phyloP scores from a whole-genome alignment of 768 basidiomycete genomes.

The Erythrobasidium yunnanense region DNA sequence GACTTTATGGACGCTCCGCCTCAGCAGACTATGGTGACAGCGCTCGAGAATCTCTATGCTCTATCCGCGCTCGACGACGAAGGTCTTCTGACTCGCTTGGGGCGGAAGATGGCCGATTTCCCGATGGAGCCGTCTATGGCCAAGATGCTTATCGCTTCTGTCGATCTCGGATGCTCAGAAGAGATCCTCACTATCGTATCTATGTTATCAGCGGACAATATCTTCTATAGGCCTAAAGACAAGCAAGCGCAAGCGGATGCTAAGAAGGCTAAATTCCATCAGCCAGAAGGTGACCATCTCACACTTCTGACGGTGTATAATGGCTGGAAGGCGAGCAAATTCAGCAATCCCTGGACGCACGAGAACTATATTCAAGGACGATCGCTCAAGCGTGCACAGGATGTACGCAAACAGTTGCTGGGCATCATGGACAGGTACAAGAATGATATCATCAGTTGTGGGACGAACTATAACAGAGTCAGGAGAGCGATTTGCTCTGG shows the following conservation, averaged over 20 bases:
- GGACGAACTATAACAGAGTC: conserved; percentile 75
- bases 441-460: conserved; percentile 87
- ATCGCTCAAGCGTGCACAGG: conserved; percentile 92
- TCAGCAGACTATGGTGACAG: conserved; percentile 90
- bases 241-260: conserved; percentile 98
- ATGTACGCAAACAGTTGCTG: conserved; percentile 90
- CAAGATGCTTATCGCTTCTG: conserved; percentile 96
- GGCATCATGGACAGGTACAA: conserved; percentile 99
- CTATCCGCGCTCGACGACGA: conserved; percentile 94
- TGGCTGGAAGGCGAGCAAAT: conserved; percentile 92
- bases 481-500: conserved; percentile 94
- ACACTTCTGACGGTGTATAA: conserved; percentile 91
- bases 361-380: conserved; percentile 98
- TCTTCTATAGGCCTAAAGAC: conserved; percentile 98
- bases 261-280: conserved; percentile 99
- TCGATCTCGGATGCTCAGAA: conserved; percentile 93
- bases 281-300: conserved; percentile 92
- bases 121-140: conserved; percentile 93
- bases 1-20: conserved; percentile 99
- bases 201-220: conserved; percentile 82
- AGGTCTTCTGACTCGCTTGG: conserved; percentile 81
- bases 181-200: conserved; percentile 94
- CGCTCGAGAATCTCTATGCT: conserved; percentile 85
- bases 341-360: conserved; percentile 78
- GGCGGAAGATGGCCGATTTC: conserved; percentile 99